Evolutionary conservation across 352 stramenopile genomes (phyloP).

Genomic region (Globisporangium uncinulatum): DNA sequence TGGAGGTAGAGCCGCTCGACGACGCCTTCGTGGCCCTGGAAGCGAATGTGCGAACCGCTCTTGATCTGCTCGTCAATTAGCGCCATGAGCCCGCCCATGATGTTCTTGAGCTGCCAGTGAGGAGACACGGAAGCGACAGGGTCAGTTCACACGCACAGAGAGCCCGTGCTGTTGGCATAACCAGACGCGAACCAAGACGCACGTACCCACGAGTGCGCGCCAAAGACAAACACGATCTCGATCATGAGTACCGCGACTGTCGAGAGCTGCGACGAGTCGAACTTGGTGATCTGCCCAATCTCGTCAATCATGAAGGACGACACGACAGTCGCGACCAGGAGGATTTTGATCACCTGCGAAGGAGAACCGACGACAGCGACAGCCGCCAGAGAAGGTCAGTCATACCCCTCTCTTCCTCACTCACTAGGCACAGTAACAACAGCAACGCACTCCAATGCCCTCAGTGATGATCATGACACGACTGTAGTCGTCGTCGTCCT

Average conservation of each 20-base stretch:
- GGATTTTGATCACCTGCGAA: conserved; percentile 66
- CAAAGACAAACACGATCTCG: conserved; percentile 75
- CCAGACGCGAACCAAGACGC: no score
- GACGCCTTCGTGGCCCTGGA: conserved; percentile 74
- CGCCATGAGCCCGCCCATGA: conserved; percentile 75
- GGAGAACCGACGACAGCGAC: background rate
- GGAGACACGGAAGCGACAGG: background rate
- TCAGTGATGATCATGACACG: conserved; percentile 85
- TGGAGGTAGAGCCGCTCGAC: conserved; percentile 80
- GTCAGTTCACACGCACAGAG: conserved; percentile 7
- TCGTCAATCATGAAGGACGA: conserved; percentile 84
- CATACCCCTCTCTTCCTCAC: background rate
- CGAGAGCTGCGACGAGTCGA: conserved; percentile 75
- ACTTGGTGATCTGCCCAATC: conserved; percentile 71
- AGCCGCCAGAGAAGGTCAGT: background rate
- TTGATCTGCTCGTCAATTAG: conserved; percentile 83
- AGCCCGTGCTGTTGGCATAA: background rate
- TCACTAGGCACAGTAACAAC: background rate
- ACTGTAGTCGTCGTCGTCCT: conserved; percentile 81
- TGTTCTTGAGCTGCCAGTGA: conserved; percentile 70
- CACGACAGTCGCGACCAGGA: conserved; percentile 75
- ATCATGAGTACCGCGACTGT: conserved; percentile 74
- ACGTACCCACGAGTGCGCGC: conserved; percentile 74
- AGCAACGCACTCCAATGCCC: conserved; percentile 50
- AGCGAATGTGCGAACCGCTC: conserved; percentile 63